Percentiles rank a stretch among this genome's conserved stretches.
Evolutionary conservation across 176 grass and related monocot genomes (phyloP).

Genomic region (Aegilops umbellulata): DNA sequence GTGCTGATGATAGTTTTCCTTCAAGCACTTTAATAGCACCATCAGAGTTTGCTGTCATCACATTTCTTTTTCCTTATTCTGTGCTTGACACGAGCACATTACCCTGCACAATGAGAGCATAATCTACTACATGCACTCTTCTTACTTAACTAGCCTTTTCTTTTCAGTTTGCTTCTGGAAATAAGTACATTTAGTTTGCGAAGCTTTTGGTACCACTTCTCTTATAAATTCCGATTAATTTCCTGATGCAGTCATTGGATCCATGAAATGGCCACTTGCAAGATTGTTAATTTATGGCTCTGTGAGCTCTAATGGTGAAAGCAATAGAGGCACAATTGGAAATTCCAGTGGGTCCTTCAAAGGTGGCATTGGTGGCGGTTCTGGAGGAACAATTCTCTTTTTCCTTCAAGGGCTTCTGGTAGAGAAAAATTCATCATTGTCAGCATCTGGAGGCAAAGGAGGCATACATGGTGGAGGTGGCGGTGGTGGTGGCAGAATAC

Average conservation of each 20-base stretch:
- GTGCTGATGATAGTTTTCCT: not conserved
- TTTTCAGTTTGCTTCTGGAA: slow-evolving; percentile 12
- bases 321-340: slow-evolving; percentile 30
- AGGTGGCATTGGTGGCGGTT: slow-evolving; percentile 87
- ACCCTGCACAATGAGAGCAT: not conserved
- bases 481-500: slow-evolving; percentile 85
- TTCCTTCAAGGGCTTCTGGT: slow-evolving; percentile 78
- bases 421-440: slow-evolving; percentile 78
- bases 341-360: slow-evolving; percentile 61
- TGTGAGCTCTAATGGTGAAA: slow-evolving; percentile 74
- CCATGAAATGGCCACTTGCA: slow-evolving; percentile 96
- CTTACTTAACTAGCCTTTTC: not conserved
- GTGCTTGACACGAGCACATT: slow-evolving; percentile 5
- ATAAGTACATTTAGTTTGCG: slow-evolving; percentile 17
- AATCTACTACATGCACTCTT: slow-evolving; percentile 10
- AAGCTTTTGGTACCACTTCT: slow-evolving; percentile 6
- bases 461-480: slow-evolving; percentile 79
- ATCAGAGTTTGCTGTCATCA: not conserved
- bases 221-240: slow-evolving; percentile 18
- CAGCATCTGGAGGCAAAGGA: slow-evolving; percentile 77
- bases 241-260: slow-evolving; percentile 72
- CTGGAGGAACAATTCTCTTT: slow-evolving; percentile 90
- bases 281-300: slow-evolving; percentile 68
- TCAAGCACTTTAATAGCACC: slow-evolving; percentile 12
- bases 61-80: not conserved